Base-by-base conservation (phyloP, 768 basidiomycete genomes). In the Lactarius deliciosus region DNA sequence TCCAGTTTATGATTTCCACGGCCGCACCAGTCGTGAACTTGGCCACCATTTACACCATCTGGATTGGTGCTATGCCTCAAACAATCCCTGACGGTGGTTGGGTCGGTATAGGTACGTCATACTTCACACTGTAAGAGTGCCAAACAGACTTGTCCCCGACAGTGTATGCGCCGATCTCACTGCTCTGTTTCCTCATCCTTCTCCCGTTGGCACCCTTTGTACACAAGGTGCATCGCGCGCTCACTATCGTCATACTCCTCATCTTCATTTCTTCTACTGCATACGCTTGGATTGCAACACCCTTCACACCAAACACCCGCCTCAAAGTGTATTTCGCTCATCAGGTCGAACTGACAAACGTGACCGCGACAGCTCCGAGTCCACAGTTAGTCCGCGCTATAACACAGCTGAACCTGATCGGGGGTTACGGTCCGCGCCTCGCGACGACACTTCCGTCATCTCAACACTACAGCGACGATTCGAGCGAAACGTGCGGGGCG, bases 261-360 rank as follows among this genome's bases (percentile, higher is more conserved):
- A 50, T 84, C 7, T 82, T 87, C 68, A 57, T 72, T 5, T 60
- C 66, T 7, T 74, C 73, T 66, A 82, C 82, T 0, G 61, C 76
- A 15, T 86, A 81, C 70, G 74, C 76, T 60, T 79, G 81, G 73
- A 64, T 81, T 7, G 77, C 74, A 8, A 86, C 86, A 76, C 91
- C 91, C 0, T 92, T 93, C 78, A 65, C 83, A 18, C 75, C 79
- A 47, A 74, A 81, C 25, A 74, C 82, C 5, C 90, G 90, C 0
- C 76, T 92, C 72, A 91, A 90, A 69, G 76, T 91, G 1, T 90
- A 81, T 75, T 93, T 92, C 80, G 80, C 81, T 58, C 91, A 92
- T 73, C 78, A 73, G 1, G 77, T 91, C 7, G 77, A 81, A 57
- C 75, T 91, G 45, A 70, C 45, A 22, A 66, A 57, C n/a, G 4